Evolutionary conservation across 805 yeast genomes (phyloP), one percentile per base, ranked within the genome.

Genomic region (Cyberlindnera mycetangii): DNA sequence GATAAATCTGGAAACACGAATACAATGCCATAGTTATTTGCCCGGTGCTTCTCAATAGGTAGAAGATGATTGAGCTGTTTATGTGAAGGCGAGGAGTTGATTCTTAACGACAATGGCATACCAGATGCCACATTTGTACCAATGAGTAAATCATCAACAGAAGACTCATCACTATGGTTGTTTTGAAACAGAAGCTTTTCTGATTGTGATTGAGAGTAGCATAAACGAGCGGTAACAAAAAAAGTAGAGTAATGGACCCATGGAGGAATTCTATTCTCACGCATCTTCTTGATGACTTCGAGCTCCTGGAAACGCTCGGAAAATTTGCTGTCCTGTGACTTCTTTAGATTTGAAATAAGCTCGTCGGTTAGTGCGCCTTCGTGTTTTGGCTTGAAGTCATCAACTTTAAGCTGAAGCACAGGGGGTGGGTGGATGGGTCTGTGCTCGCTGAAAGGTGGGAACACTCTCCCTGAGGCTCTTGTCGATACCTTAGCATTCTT

Each of bases 371-470:
- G 31, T 1, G 35, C 41, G 7, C 40, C 37, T 5, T 45, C 46
- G 28, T 31, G 30, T 16, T 43, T 42, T 4, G 53, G 50, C 2
- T 31, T 33, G 25, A 48, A 47, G 10, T 36, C 55, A 3, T 49
- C 48, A 7, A 62, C 37, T 3, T 38, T 45, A 21, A 62, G 40
- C 39, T 61, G 63, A 14, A 62, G 45, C 1, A 62, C 59, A 1
- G 67, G 67, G 4, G 66, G 67, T 3, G 67, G 67, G 35, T 59
- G 63, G 20, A 62, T 61, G 3, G 66, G 67, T 10, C 67, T 49
- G 43, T 62, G 65, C 39, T 62, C 67, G 4, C 60, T 50, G 41
- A 57, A 49, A 1, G 64, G 60, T 7, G 61, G 58, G 45, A 52
- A 54, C 3, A 51, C 54, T 16, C 54, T 37, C 0, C 55, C 48